phyloP scores from a whole-genome alignment of 2,329 filamentous ascomycete species.

The Xylariaceae sp. region DNA sequence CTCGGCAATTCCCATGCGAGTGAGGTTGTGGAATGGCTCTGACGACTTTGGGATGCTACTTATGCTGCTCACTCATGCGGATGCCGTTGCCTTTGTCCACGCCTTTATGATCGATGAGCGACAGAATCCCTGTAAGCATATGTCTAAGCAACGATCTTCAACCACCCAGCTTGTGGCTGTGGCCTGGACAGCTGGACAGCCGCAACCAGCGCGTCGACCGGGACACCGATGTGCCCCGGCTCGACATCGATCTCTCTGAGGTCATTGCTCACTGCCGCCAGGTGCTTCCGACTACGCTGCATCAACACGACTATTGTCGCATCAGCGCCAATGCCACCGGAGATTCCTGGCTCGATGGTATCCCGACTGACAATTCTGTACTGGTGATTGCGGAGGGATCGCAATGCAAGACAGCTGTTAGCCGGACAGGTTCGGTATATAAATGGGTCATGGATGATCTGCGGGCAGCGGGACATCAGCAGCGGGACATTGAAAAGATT shows the following conservation, averaged over 20 bases:
- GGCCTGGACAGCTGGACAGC: conserved; percentile 31
- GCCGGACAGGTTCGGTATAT: conserved; percentile 21
- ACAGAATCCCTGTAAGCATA: conserved; percentile 25
- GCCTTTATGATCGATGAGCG: conserved; percentile 25
- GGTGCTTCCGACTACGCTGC: conserved; percentile 21
- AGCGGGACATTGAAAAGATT: conserved; percentile 17
- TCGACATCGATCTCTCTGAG: conserved; percentile 34
- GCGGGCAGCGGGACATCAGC: neutral
- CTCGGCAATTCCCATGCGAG: conserved; percentile 22
- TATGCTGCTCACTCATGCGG: conserved; percentile 14
- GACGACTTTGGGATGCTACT: conserved; percentile 23
- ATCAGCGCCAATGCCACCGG: conserved; percentile 26
- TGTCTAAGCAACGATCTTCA: conserved; percentile 25
- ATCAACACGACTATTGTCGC: conserved; percentile 27
- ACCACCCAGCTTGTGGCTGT: conserved; percentile 31
- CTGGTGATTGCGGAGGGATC: conserved; percentile 33
- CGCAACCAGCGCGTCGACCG: conserved; percentile 26
- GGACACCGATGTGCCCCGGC: conserved; percentile 27
- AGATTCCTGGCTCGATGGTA: conserved; percentile 27
- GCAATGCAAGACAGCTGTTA: conserved; percentile 11
- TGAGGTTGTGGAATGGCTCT: conserved; percentile 20
- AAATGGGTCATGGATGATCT: conserved; percentile 26
- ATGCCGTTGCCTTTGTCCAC: conserved; percentile 15
- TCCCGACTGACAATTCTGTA: conserved; percentile 31
- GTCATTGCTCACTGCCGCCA: conserved; percentile 30